Base-by-base conservation (phyloP, 2,329 filamentous ascomycete species). In the Lasiodiplodia gonubiensis region DNA sequence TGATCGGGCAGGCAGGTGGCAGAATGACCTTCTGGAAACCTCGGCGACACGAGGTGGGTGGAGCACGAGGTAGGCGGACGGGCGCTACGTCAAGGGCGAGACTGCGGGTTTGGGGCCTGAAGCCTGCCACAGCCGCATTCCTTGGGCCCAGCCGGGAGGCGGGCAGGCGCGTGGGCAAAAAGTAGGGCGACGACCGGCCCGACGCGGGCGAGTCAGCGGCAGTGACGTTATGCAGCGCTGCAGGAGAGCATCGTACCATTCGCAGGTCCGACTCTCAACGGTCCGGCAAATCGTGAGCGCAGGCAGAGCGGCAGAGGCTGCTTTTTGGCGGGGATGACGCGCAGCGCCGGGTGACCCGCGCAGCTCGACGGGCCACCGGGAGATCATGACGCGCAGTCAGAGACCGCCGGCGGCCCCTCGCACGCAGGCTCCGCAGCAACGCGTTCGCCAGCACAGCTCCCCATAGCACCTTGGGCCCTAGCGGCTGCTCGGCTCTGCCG, bases 21-120 rank as follows among this genome's bases (percentile, higher is more conserved):
- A 54, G 53, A 7, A 11, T 23, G 59, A 63, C 59, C 46, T 63
- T 63, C 59, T 63, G 46, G 59, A 51, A 63, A n/a, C 35, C 46
- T 25, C 42, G 25, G 30, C 46, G 33, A 63, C 30, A 51, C 42
- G 59, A 51, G 57, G 42, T 10, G 10, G 27, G 59, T 51, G 59
- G 59, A 63, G 59, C 46, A n/a, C 46, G 30, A 37, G 42, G 57
- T n/a, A 18, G 42, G 23, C 27, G 5, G n/a, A 30, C 59, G 59
- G 42, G 18, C 7, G 25, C 37, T 49, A 63, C 59, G 59, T 63
- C 59, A 63, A 55, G 30, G 30, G 18, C 8, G 30, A 23, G 21
- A 37, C 18, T 21, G 30, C 25, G 53, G 30, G 39, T 61, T 30
- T 16, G 51, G 27, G 30, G 55, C 55, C 55, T 59, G 54, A 35